Conservation (phyloP, 345 rosid species). For the Acer negundo region DNA sequence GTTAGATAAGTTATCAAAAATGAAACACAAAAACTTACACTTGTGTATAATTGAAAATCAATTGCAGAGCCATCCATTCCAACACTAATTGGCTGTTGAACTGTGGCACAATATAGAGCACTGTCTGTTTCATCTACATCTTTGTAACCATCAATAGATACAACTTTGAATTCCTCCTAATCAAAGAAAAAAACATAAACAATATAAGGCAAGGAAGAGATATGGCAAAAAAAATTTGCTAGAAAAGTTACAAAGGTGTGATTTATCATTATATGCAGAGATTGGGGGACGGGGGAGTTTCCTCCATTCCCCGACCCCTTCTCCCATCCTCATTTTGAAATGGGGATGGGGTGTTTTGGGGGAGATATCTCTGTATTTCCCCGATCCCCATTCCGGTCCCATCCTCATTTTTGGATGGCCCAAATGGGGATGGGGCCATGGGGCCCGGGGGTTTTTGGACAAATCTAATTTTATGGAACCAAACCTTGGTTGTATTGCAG, state of each 20-base stretch:
- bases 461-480: background rate
- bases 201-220: background rate
- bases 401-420: too few species aligned
- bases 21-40: conserved; percentile 40
- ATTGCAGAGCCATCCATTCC: conserved; percentile 71
- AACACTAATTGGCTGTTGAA: conserved; percentile 72
- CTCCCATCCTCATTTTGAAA: too few species aligned
- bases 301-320: too few species aligned
- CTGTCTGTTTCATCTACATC: conserved; percentile 63
- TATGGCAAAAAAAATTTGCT: background rate
- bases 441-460: too few species aligned
- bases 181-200: conserved; percentile 11
- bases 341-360: too few species aligned
- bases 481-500: conserved; percentile 63
- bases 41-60: conserved; percentile 76
- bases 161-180: conserved; percentile 57
- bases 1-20: background rate
- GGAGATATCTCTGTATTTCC: too few species aligned
- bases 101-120: conserved; percentile 65
- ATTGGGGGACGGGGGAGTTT: too few species aligned
- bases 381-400: too few species aligned
- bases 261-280: too few species aligned
- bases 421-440: too few species aligned
- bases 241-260: background rate
- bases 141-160: conserved; percentile 61